A percentile compares a stretch with the other conserved stretches of the same genome.
Conservation (phyloP, 805 yeast species). For the Hanseniaspora mollemarum region DNA sequence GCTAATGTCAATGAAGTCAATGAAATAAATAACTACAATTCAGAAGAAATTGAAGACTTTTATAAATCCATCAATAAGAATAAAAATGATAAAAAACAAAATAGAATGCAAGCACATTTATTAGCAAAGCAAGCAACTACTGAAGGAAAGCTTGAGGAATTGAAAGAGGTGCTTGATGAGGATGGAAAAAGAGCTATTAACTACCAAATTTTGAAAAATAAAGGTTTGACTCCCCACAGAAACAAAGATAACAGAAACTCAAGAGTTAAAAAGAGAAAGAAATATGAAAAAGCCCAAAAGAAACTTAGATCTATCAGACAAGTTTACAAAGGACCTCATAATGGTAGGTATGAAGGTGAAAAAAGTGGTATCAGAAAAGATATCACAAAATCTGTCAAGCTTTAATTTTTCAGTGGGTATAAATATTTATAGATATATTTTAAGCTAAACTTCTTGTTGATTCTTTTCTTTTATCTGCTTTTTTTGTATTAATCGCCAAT, state of each 20-base stretch:
- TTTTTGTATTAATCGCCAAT: no score
- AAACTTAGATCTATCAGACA: conserved; percentile 81
- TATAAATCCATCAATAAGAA: conserved; percentile 44
- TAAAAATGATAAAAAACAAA: conserved; percentile 39
- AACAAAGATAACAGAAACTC: conserved; percentile 91
- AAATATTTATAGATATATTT: neutral
- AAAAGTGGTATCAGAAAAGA: conserved; percentile 95
- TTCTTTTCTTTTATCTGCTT: no score
- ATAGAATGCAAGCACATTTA: conserved; percentile 53
- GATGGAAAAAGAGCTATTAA: conserved; percentile 90
- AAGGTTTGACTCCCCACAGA: conserved; percentile 87
- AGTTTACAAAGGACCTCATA: conserved; percentile 60
- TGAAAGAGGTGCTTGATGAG: conserved; percentile 49
- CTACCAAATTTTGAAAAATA: conserved; percentile 89
- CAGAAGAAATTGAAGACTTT: conserved; percentile 45
- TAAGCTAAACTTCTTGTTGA: no score
- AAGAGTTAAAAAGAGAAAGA: conserved; percentile 96
- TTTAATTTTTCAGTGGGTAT: conserved; percentile 26
- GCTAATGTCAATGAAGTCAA: conserved; percentile 3
- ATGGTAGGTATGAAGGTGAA: conserved; percentile 84
- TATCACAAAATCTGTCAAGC: conserved; percentile 73
- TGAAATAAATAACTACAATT: conserved; percentile 31
- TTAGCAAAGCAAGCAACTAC: conserved; percentile 67
- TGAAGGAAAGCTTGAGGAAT: conserved; percentile 70
- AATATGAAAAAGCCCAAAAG: conserved; percentile 90